Conservation (phyloP, 257 asterid species). For the Mentha longifolia region DNA sequence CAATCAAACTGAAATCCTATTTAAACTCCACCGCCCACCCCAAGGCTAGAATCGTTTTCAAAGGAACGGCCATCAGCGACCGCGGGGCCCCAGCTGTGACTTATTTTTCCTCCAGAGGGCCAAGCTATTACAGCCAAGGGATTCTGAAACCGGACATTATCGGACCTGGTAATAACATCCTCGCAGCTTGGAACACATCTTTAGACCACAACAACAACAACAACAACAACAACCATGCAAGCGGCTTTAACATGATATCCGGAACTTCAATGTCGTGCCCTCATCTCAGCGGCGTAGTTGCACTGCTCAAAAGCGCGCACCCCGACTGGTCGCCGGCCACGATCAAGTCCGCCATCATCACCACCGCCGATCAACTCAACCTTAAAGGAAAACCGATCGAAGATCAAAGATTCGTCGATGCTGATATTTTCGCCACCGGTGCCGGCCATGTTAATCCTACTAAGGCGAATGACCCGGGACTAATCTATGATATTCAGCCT, state of each 20-base stretch:
- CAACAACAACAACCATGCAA: too few species aligned
- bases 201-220: too few species aligned
- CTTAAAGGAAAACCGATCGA: not conserved
- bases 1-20: conserved; percentile 32
- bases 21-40: conserved; percentile 36
- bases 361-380: conserved; percentile 34
- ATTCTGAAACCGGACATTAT: conserved; percentile 38
- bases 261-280: conserved; percentile 46
- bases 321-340: conserved; percentile 45
- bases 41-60: conserved; percentile 32
- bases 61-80: conserved; percentile 30
- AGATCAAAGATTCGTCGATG: conserved; percentile 7
- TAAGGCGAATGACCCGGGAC: conserved; percentile 36
- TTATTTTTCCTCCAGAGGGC: conserved; percentile 21
- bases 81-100: conserved; percentile 29
- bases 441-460: conserved; percentile 52
- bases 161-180: conserved; percentile 40
- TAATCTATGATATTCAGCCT: conserved; percentile 37
- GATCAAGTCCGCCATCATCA: conserved; percentile 45
- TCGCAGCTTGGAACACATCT: conserved; percentile 29
- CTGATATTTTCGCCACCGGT: conserved; percentile 42
- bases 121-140: conserved; percentile 5
- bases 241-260: not conserved
- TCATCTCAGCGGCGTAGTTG: conserved; percentile 43
- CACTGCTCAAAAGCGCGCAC: conserved; percentile 37